These are phyloP conservation scores for Kurtzmaniella quercitrusa DNA, from an alignment of 1,139 yeast species.

Conservation along the genomic window DNA sequence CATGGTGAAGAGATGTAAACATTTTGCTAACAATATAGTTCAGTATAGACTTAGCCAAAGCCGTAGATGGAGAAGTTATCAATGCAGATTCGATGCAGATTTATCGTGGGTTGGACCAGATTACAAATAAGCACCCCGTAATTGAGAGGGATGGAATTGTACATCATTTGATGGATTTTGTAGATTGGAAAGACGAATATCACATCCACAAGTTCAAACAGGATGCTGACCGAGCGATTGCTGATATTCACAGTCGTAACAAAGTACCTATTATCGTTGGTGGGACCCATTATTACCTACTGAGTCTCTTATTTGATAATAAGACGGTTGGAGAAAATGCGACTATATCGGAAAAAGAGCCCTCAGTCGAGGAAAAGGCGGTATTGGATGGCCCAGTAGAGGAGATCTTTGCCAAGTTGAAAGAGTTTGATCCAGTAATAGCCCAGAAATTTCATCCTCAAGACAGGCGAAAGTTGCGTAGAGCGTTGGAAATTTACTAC, in stretches of 20 bases:
- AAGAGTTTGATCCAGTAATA: slow-evolving; percentile 61
- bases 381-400: slow-evolving; percentile 59
- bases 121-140: slow-evolving; percentile 89
- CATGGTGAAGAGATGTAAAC: background rate
- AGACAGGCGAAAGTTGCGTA: slow-evolving; percentile 69
- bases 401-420: slow-evolving; percentile 43
- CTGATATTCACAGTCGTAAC: slow-evolving; percentile 63
- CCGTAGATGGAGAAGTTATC: slow-evolving; percentile 81
- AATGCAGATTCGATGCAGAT: slow-evolving; percentile 98
- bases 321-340: slow-evolving; percentile 40
- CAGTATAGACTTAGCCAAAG: slow-evolving; percentile 73
- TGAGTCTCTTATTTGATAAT: slow-evolving; percentile 67
- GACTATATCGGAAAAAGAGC: slow-evolving; percentile 8
- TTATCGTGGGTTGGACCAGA: slow-evolving; percentile 64
- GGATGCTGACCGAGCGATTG: slow-evolving; percentile 61
- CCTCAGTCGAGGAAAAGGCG: slow-evolving; percentile 36
- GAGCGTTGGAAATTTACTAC: slow-evolving; percentile 79
- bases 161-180: slow-evolving; percentile 87
- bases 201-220: slow-evolving; percentile 73
- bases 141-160: slow-evolving; percentile 67
- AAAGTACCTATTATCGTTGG: slow-evolving; percentile 89
- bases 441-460: slow-evolving; percentile 89
- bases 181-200: slow-evolving; percentile 77
- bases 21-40: slow-evolving; percentile 27
- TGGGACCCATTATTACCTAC: slow-evolving; percentile 92